phyloP scores from a whole-genome alignment of 2,329 filamentous ascomycete species.

The Fusarium sp. region DNA sequence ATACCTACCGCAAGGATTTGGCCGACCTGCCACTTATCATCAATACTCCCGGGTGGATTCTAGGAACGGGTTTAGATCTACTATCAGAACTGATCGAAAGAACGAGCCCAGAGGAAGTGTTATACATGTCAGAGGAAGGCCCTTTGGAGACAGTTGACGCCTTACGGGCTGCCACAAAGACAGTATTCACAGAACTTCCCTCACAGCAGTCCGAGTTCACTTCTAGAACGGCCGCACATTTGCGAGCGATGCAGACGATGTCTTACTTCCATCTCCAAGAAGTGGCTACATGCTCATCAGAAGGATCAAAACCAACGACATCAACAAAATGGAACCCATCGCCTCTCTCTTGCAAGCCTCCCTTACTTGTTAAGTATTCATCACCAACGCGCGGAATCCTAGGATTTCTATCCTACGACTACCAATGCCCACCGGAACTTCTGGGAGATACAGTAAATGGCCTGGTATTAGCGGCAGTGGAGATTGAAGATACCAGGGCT shows the following conservation, averaged over 20 bases:
- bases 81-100: slow-evolving; percentile 67
- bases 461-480: slow-evolving; percentile 74
- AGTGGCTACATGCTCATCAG: slow-evolving; percentile 30
- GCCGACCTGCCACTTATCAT: slow-evolving; percentile 70
- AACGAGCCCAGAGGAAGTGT: slow-evolving; percentile 68
- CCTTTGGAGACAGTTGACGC: slow-evolving; percentile 67
- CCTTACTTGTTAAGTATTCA: slow-evolving; percentile 72
- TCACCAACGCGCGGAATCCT: slow-evolving; percentile 64
- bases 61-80: slow-evolving; percentile 75
- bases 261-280: slow-evolving; percentile 75
- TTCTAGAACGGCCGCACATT: slow-evolving; percentile 71
- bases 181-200: slow-evolving; percentile 64
- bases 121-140: slow-evolving; percentile 77
- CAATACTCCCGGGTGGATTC: slow-evolving; percentile 81
- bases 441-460: slow-evolving; percentile 77
- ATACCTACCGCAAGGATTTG: slow-evolving; percentile 63
- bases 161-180: slow-evolving; percentile 59
- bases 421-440: slow-evolving; percentile 68
- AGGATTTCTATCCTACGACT: slow-evolving; percentile 77
- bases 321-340: slow-evolving; percentile 60
- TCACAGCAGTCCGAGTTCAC: slow-evolving; percentile 68
- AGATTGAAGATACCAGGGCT: slow-evolving; percentile 65
- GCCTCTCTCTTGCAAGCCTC: slow-evolving; percentile 67
- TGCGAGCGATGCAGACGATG: slow-evolving; percentile 81
- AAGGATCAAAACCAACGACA: background rate